Base-by-base conservation (phyloP, 2,329 filamentous ascomycete genomes). In the Hirsutella thompsonii region DNA sequence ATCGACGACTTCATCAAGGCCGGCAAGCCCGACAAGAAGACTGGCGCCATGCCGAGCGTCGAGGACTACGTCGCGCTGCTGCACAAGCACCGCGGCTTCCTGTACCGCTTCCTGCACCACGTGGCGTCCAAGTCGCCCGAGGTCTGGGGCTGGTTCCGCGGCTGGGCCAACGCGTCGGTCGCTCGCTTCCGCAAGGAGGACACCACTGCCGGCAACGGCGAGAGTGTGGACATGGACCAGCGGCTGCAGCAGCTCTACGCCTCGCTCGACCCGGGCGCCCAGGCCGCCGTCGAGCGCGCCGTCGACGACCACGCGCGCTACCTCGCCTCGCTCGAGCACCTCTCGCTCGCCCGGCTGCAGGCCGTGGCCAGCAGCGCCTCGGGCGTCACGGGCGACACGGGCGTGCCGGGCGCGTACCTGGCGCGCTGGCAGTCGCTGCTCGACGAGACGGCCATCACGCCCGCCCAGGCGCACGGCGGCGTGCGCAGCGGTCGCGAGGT, bases 81-180 rank as follows among this genome's bases (percentile, higher is more conserved):
- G 14, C 70, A 72, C 47, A 74, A 74, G 41, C 81, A 89, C 51
- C 70, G 76, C 30, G 63, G 66, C 1, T 67, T 78, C 2, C 61
- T 76, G 36, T 85, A 86, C 61, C 75, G 71, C 39, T 89, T 83
- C 65, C 55, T 88, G 2, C 82, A 88, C 48, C 74, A 82, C 41
- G 66, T 85, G 8, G 74, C 74, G 4, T 74, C 72, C 47, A 79
- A 80, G 26, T 83, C 81, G 23, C 78, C 80, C 0, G 76, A 81
- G 1, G 64, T 87, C 5, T 71, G 72, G 41, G 64, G 69, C 3
- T 70, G 73, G 44, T 80, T 83, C 60, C 65, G 68, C 14, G 62
- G 60, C 0, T 88, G 81, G 67, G 72, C 72, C 0, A 74, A 77
- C 30, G 61, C 69, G 4, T 70, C 72, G 1, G 65, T 76, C 14